Conservation (phyloP, 805 yeast species). For the Hanseniaspora mollemarum region DNA sequence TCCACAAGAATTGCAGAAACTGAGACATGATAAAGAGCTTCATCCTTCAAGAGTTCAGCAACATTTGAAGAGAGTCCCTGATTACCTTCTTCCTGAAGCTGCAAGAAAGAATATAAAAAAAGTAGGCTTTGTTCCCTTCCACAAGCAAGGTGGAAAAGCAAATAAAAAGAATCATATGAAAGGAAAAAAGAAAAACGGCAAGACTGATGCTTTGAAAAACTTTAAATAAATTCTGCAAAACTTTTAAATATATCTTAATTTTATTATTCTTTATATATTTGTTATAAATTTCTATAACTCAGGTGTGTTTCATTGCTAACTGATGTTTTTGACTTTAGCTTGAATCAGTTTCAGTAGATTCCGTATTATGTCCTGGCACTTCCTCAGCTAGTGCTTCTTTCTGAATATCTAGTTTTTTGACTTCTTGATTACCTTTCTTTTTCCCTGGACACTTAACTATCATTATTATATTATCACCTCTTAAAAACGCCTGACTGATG, state of each 20-base stretch:
- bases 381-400: background rate
- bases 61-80: slow-evolving; percentile 86
- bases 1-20: slow-evolving; percentile 79
- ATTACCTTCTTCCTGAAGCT: slow-evolving; percentile 72
- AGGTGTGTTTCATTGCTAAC: too few relatives aligned
- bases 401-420: background rate
- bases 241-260: too few relatives aligned
- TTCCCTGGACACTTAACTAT: slow-evolving; percentile 44
- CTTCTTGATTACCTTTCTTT: slow-evolving; percentile 14
- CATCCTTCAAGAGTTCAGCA: slow-evolving; percentile 73
- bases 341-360: too few relatives aligned
- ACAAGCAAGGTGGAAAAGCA: slow-evolving; percentile 33
- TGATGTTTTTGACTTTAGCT: too few relatives aligned
- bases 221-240: slow-evolving; percentile 31
- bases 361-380: background rate
- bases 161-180: slow-evolving; percentile 35
- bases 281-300: background rate
- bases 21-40: slow-evolving; percentile 84
- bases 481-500: slow-evolving; percentile 73
- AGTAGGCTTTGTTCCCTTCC: slow-evolving; percentile 65
- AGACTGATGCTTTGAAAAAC: slow-evolving; percentile 55
- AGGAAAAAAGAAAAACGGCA: slow-evolving; percentile 32
- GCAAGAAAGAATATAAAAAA: slow-evolving; percentile 48
- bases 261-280: too few relatives aligned
- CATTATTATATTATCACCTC: slow-evolving; percentile 93